Percentiles rank a stretch among this genome's conserved stretches.
Conservation (phyloP, 192 early-diverging fungal species). For the Umbelopsis sp. region DNA sequence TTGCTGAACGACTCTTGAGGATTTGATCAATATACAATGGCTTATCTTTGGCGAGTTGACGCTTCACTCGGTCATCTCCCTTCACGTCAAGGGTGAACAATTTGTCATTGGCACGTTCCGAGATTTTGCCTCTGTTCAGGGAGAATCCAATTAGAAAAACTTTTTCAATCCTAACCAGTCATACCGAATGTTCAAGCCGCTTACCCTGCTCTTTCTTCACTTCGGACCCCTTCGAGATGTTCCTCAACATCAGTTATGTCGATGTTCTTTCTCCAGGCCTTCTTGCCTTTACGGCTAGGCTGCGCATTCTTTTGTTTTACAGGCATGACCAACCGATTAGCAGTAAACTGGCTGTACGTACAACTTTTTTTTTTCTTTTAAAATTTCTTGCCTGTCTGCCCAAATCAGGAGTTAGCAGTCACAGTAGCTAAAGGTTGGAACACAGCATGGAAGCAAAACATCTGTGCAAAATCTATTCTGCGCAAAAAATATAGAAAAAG, state of each 20-base stretch:
- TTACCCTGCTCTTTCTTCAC: conserved; percentile 82
- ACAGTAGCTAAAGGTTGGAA: neutral
- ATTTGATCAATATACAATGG: conserved; percentile 85
- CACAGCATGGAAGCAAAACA: neutral
- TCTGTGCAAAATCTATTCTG: neutral
- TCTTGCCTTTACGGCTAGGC: conserved; percentile 85
- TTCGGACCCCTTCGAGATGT: conserved; percentile 67
- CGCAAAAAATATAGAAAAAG: neutral
- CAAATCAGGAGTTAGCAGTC: conserved; percentile 11
- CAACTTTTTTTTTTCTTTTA: conserved; percentile 15
- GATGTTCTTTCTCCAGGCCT: conserved; percentile 92
- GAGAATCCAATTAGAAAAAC: neutral
- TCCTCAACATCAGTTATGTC: conserved; percentile 81
- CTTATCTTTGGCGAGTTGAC: conserved; percentile 50
- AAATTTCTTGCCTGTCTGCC: neutral
- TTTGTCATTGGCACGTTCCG: conserved; percentile 48
- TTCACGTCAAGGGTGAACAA: conserved; percentile 73
- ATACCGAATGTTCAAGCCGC: neutral
- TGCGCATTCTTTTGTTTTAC: conserved; percentile 49
- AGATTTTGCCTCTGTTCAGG: conserved; percentile 51
- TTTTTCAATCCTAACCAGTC: neutral
- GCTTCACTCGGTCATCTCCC: conserved; percentile 59
- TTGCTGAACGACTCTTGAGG: conserved; percentile 69
- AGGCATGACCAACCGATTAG: conserved; percentile 4
- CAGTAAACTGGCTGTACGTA: neutral